Conservation (phyloP, 306 rosid species). For the Vachellia pachyceras region DNA sequence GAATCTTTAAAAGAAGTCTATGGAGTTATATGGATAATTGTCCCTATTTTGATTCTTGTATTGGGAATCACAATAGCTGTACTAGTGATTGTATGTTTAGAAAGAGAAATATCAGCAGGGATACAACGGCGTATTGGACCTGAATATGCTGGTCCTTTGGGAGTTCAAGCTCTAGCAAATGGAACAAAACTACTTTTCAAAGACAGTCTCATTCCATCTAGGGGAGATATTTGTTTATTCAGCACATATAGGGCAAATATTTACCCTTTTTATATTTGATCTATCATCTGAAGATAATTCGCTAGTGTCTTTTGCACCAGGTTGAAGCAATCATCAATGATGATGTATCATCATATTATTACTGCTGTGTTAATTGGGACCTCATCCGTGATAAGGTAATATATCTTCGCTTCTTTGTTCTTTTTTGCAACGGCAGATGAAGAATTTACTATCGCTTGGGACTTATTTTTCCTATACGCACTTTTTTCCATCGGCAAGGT, state of each 20-base stretch:
- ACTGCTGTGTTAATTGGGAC: neutral
- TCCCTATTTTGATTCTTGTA: too few relatives aligned
- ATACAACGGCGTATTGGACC: too few relatives aligned
- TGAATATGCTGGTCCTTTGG: too few relatives aligned
- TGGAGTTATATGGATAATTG: too few relatives aligned
- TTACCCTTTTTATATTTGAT: neutral
- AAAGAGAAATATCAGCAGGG: too few relatives aligned
- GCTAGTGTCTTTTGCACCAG: neutral
- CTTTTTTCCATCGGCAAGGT: neutral
- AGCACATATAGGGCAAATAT: neutral
- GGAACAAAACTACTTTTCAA: neutral
- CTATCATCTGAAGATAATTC: neutral
- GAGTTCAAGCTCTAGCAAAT: too few relatives aligned
- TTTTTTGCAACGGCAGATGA: too few relatives aligned
- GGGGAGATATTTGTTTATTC: too few relatives aligned
- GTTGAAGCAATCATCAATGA: neutral
- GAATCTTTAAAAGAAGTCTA: too few relatives aligned
- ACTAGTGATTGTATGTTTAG: too few relatives aligned
- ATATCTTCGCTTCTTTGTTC: neutral
- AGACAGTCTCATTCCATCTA: neutral
- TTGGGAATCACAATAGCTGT: too few relatives aligned
- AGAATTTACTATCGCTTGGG: neutral
- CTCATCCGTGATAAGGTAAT: neutral
- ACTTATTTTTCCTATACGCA: neutral
- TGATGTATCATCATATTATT: neutral